A percentile compares a stretch with the other conserved stretches of the same genome.
Evolutionary conservation across 768 basidiomycete genomes (phyloP).

Genomic region (Tricholoma hemisulphureum): DNA sequence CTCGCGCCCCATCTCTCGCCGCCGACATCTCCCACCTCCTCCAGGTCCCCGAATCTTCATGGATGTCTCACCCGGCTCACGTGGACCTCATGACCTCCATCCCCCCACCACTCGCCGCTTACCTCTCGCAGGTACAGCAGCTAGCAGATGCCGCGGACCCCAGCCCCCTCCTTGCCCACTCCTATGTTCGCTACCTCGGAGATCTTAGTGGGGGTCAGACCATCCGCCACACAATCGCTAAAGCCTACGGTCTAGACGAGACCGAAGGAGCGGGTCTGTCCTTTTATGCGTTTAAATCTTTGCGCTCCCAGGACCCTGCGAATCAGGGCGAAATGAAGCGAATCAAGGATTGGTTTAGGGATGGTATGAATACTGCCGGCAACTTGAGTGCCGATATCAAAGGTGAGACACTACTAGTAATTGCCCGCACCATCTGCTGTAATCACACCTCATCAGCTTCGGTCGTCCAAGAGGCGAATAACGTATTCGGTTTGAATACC

Average conservation of each 20-base stretch:
- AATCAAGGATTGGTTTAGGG: slow-evolving; percentile 72
- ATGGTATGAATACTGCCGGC: slow-evolving; percentile 51
- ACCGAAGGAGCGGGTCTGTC: slow-evolving; percentile 49
- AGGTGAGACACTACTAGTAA: slow-evolving; percentile 29
- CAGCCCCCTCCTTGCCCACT: slow-evolving; percentile 64
- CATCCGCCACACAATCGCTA: slow-evolving; percentile 59
- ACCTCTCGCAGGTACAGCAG: slow-evolving; percentile 52
- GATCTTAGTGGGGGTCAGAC: slow-evolving; percentile 79
- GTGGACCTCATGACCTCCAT: slow-evolving; percentile 40
- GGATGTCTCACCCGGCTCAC: slow-evolving; percentile 59
- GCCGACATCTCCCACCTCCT: slow-evolving; percentile 68
- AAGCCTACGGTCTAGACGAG: slow-evolving; percentile 63
- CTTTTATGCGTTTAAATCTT: slow-evolving; percentile 70
- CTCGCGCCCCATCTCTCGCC: slow-evolving; percentile 57
- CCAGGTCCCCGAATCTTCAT: slow-evolving; percentile 46
- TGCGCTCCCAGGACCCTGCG: slow-evolving; percentile 44
- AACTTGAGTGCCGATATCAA: slow-evolving; percentile 40
- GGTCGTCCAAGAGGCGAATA: slow-evolving; percentile 47
- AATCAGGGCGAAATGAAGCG: slow-evolving; percentile 62
- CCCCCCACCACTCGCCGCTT: slow-evolving; percentile 50
- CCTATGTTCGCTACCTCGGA: slow-evolving; percentile 82
- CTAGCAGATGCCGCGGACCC: slow-evolving; percentile 46
- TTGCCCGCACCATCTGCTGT: neutral
- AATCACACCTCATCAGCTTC: slow-evolving; percentile 28
- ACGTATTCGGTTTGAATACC: slow-evolving; percentile 48